Percentiles rank a stretch among this genome's conserved stretches.
These are phyloP conservation scores for Stagonosporopsis cucurbitacearum DNA, from an alignment of 2,329 filamentous ascomycete genomes.

Conservation along the genomic window DNA sequence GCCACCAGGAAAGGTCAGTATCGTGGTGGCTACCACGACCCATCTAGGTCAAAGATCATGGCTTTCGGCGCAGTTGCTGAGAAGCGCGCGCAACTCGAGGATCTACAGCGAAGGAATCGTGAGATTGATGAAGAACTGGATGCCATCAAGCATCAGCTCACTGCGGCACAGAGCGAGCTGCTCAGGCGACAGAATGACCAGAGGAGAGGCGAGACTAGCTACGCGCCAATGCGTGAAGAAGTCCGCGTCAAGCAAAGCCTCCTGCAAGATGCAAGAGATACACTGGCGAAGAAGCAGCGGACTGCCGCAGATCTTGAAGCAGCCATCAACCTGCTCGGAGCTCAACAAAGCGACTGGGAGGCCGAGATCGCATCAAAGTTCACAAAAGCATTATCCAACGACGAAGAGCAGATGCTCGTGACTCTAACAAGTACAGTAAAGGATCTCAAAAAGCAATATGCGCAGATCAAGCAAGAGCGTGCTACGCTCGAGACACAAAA, in stretches of 20 bases:
- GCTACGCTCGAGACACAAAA: conserved; percentile 82
- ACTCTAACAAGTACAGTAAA: conserved; percentile 72
- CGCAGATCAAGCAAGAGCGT: conserved; percentile 74
- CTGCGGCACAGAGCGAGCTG: conserved; percentile 79
- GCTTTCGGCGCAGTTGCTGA: conserved; percentile 77
- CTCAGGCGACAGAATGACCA: conserved; percentile 82
- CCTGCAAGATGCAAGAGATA: conserved; percentile 74
- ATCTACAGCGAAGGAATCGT: conserved; percentile 66
- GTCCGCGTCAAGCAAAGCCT: conserved; percentile 76
- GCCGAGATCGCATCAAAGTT: conserved; percentile 85
- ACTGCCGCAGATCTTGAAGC: conserved; percentile 73
- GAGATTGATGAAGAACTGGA: conserved; percentile 76
- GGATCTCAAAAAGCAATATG: conserved; percentile 77
- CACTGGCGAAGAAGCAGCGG: conserved; percentile 73
- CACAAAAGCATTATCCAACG: conserved; percentile 82
- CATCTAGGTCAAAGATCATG: conserved; percentile 83
- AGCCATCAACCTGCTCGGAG: conserved; percentile 62
- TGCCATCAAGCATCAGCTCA: conserved; percentile 85
- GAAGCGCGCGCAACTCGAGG: conserved; percentile 77
- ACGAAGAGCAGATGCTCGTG: conserved; percentile 84
- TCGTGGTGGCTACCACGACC: conserved; percentile 92
- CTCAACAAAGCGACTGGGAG: conserved; percentile 78
- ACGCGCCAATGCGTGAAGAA: conserved; percentile 79
- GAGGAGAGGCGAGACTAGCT: conserved; percentile 79
- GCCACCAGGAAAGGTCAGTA: conserved; percentile 95